Percentiles rank a stretch among this genome's conserved stretches.
Evolutionary conservation across 306 rosid species (phyloP).

Genomic region (Cajanus cajan): DNA sequence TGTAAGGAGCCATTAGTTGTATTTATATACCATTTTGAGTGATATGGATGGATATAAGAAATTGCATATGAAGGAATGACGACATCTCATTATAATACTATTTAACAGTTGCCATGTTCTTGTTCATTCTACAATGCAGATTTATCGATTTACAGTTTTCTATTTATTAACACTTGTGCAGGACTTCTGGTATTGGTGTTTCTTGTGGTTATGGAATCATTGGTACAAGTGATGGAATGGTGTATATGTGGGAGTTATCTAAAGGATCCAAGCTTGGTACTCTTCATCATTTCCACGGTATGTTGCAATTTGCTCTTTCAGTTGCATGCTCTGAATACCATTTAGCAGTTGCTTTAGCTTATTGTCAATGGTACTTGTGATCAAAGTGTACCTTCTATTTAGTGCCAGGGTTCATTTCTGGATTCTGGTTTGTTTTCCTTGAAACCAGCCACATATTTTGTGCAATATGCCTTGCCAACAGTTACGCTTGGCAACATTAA

Average conservation of each 20-base stretch:
- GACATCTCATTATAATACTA: constrained; percentile 1
- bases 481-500: too few species aligned
- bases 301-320: constrained; percentile 21
- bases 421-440: neutral
- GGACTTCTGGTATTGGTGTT: constrained; percentile 62
- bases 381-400: constrained; percentile 7
- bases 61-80: constrained; percentile 21
- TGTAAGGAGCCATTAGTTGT: constrained; percentile 1
- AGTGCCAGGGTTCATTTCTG: too few species aligned
- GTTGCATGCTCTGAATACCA: neutral
- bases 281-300: constrained; percentile 74
- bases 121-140: neutral
- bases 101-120: neutral
- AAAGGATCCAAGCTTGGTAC: constrained; percentile 63
- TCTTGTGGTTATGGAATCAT: constrained; percentile 68
- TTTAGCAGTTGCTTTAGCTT: neutral
- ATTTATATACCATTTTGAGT: constrained; percentile 9
- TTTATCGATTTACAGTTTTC: constrained; percentile 5
- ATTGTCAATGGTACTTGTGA: neutral
- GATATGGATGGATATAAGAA: neutral
- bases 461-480: neutral
- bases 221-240: constrained; percentile 62
- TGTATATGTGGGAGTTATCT: constrained; percentile 68
- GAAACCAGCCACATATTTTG: constrained; percentile 11
- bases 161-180: constrained; percentile 32